Base-by-base conservation (phyloP, 768 basidiomycete genomes). In the Auricularia sp. region DNA sequence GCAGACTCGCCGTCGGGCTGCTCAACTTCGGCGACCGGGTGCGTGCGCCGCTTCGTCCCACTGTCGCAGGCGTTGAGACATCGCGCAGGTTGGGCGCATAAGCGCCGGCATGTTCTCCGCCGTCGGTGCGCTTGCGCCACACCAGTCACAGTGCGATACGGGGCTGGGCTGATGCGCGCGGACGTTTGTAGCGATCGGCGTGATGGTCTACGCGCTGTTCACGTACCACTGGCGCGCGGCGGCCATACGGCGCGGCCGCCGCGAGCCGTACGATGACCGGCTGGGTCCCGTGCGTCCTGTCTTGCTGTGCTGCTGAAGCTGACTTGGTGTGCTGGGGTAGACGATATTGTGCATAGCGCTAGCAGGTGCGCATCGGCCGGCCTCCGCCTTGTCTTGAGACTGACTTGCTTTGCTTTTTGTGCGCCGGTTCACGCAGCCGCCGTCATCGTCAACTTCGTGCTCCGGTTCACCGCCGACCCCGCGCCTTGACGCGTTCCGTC, bases 11-110 rank as follows among this genome's bases (percentile, higher is more conserved):
- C 1, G 94, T 98, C 14, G 97, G 97, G 11, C 77, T 99, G 65
- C 81, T 99, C 70, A 99, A 99, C 77, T 99, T 99, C 79, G 97
- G 97, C 67, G 97, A 98, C 75, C 92, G 92, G 78, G 94, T 89
- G 65, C 66, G 79, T 71, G 29, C 24, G n/a, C 44, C 21, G 51
- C 35, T 44, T 35, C 16, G 58, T 54, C 29, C 29, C 29, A 63
- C 35, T n/a, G 35, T 29, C 64, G 63, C 51, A 63, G 62, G 34
- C 13, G 47, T 33, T 64, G 42, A 42, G 62, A 21, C 65, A 63
- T 14, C 54, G 51, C 54, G 18, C 68, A 92, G 92, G 87, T 98
- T 65, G 94, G 96, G 56, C 94, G 88, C 78, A 96, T 98, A 66
- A 93, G 92, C 70, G 96, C 96, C 21, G 94, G 88, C 11, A 88